Evolutionary conservation across 2,329 filamentous ascomycete species (phyloP).

Genomic region (Alternaria conjuncta): DNA sequence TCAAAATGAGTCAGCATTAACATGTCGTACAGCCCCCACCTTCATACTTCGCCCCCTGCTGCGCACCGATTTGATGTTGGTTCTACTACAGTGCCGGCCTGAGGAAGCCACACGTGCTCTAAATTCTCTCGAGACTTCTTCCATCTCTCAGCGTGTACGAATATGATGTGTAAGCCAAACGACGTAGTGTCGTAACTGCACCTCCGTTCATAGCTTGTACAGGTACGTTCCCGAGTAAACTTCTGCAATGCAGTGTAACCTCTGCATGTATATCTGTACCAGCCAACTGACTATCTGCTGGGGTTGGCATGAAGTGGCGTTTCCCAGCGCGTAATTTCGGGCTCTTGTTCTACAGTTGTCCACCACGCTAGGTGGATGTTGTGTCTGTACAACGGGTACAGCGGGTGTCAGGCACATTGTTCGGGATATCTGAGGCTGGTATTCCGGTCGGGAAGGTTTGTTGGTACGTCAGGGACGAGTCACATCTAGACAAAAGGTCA

Average conservation of each 20-base stretch:
- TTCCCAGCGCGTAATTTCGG: conserved; percentile 2
- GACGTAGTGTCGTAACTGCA: neutral
- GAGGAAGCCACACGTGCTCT: neutral
- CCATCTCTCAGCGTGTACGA: neutral
- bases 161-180: neutral
- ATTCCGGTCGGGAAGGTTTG: neutral
- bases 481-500: neutral
- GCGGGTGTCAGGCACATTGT: conserved; percentile 5
- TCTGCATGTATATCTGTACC: neutral
- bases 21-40: neutral
- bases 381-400: conserved; percentile 3
- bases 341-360: neutral
- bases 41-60: neutral
- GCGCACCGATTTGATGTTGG: neutral
- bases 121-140: neutral
- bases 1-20: neutral
- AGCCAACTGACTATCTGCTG: neutral
- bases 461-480: neutral
- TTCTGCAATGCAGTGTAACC: neutral
- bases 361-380: conserved; percentile 3
- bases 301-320: conserved; percentile 5
- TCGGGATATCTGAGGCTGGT: conserved; percentile 5
- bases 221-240: neutral
- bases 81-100: neutral
- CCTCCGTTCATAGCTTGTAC: neutral